Evolutionary conservation across 2,329 filamentous ascomycete species (phyloP).

Genomic region (Neodidymelliopsis sp.): DNA sequence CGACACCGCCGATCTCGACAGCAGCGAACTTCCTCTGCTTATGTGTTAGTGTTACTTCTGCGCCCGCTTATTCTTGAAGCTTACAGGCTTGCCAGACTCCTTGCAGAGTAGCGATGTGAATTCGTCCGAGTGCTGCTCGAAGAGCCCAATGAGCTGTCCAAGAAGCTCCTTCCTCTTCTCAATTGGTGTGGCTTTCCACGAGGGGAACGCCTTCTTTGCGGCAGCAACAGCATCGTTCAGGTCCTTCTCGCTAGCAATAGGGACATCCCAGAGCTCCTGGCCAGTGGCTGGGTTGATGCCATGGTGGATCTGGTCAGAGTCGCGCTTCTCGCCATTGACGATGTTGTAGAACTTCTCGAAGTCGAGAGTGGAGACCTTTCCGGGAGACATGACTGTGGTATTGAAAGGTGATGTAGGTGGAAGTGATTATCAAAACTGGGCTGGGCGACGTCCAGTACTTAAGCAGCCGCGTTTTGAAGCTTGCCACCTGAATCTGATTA

Average conservation of each 20-base stretch:
- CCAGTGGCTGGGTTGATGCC: constrained; percentile 61
- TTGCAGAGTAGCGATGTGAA: constrained; percentile 44
- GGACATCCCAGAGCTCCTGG: constrained; percentile 59
- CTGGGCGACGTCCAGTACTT: constrained; percentile 9
- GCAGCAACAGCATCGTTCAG: constrained; percentile 60
- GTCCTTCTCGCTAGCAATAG: constrained; percentile 58
- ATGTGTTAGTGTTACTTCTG: constrained; percentile 15
- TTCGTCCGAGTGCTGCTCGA: constrained; percentile 38
- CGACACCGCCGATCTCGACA: constrained; percentile 49
- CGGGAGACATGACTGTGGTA: constrained; percentile 53
- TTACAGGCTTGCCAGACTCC: constrained; percentile 48
- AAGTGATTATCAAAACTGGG: background rate
- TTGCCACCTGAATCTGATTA: constrained; percentile 4
- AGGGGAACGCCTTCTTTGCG: constrained; percentile 57
- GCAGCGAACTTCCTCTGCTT: constrained; percentile 51
- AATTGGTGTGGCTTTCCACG: constrained; percentile 52
- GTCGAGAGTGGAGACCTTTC: constrained; percentile 50
- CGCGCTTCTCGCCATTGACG: constrained; percentile 58
- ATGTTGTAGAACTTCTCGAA: constrained; percentile 61
- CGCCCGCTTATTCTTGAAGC: constrained; percentile 2
- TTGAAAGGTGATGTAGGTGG: background rate
- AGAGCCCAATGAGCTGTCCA: constrained; percentile 35
- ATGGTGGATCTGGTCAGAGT: constrained; percentile 53
- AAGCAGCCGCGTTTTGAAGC: background rate
- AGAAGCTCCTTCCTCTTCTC: constrained; percentile 45